A percentile compares a stretch with the other conserved stretches of the same genome.
These are phyloP conservation scores for Trichodelitschia bisporula DNA, from an alignment of 495 filamentous ascomycete species.

Conservation along the genomic window DNA sequence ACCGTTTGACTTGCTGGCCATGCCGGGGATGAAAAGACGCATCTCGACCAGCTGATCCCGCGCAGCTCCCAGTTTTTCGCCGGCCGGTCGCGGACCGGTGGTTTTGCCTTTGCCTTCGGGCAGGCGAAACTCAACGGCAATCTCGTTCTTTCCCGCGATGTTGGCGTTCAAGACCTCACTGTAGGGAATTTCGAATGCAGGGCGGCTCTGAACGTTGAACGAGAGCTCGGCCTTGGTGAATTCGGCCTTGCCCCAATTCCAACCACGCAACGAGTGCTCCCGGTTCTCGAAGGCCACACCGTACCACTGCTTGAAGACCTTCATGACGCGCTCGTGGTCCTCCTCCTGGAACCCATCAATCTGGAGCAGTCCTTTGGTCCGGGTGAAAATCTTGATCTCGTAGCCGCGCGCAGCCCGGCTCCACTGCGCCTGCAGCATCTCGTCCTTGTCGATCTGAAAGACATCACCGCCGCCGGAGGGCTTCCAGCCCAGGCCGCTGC, in stretches of 20 bases:
- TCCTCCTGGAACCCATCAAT: slow-evolving; percentile 89
- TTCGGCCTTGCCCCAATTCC: slow-evolving; percentile 99
- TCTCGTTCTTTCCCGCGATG: slow-evolving; percentile 90
- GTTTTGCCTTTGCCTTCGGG: slow-evolving; percentile 27
- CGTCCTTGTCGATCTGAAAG: slow-evolving; percentile 65
- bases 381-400: slow-evolving; percentile 71
- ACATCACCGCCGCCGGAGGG: slow-evolving; percentile 66
- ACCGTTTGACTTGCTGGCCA: slow-evolving; percentile 54
- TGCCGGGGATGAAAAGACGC: slow-evolving; percentile 95
- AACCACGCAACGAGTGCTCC: slow-evolving; percentile 86
- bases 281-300: slow-evolving; percentile 72
- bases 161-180: slow-evolving; percentile 96
- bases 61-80: slow-evolving; percentile 70
- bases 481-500: slow-evolving; percentile 86
- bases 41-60: slow-evolving; percentile 91
- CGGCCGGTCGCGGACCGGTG: slow-evolving; percentile 46
- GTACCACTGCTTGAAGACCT: slow-evolving; percentile 92
- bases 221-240: slow-evolving; percentile 85
- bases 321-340: slow-evolving; percentile 70
- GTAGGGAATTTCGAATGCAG: slow-evolving; percentile 93
- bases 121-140: slow-evolving; percentile 80
- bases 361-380: slow-evolving; percentile 68
- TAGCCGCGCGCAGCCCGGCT: slow-evolving; percentile 78
- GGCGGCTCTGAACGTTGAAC: slow-evolving; percentile 92
- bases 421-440: slow-evolving; percentile 77